Percentiles rank a stretch among this genome's conserved stretches.
Evolutionary conservation across 2,329 filamentous ascomycete genomes (phyloP).

Genomic region (Elsinoe necatrix): DNA sequence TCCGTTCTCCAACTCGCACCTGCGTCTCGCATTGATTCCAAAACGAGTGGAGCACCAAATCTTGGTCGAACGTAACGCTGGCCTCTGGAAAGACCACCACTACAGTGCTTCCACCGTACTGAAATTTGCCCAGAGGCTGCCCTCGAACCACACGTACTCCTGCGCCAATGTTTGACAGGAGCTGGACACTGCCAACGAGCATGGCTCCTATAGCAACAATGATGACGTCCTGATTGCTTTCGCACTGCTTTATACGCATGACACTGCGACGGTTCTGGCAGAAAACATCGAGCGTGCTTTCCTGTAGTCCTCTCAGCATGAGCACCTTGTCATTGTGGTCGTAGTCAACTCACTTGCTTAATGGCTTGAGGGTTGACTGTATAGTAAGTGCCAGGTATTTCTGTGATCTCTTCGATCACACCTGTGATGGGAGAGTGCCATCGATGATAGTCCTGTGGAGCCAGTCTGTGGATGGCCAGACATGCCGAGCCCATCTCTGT

Average conservation of each 20-base stretch:
- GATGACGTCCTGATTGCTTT: conserved; percentile 27
- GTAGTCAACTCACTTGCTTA: conserved; percentile 24
- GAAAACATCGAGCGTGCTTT: conserved; percentile 36
- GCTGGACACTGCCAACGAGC: conserved; percentile 37
- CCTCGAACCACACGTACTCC: conserved; percentile 31
- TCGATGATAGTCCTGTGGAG: conserved; percentile 37
- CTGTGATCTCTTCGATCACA: conserved; percentile 28
- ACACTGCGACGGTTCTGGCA: conserved; percentile 37
- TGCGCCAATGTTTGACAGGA: conserved; percentile 30
- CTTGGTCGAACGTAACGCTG: conserved; percentile 32
- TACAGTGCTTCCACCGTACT: conserved; percentile 38
- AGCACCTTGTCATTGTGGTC: background rate
- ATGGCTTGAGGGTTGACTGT: conserved; percentile 38
- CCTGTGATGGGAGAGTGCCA: conserved; percentile 34
- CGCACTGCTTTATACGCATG: conserved; percentile 30
- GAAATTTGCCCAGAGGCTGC: conserved; percentile 35
- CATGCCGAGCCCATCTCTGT: conserved; percentile 30
- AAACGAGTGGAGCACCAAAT: conserved; percentile 33
- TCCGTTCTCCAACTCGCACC: conserved; percentile 33
- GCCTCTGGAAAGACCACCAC: conserved; percentile 33
- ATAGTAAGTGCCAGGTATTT: conserved; percentile 35
- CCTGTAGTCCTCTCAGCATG: background rate
- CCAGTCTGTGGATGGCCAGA: conserved; percentile 34
- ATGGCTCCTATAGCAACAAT: conserved; percentile 38
- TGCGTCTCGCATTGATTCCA: conserved; percentile 33